Base-by-base conservation (phyloP, 129 eudicot genomes). In the Kitagawia praeruptora region DNA sequence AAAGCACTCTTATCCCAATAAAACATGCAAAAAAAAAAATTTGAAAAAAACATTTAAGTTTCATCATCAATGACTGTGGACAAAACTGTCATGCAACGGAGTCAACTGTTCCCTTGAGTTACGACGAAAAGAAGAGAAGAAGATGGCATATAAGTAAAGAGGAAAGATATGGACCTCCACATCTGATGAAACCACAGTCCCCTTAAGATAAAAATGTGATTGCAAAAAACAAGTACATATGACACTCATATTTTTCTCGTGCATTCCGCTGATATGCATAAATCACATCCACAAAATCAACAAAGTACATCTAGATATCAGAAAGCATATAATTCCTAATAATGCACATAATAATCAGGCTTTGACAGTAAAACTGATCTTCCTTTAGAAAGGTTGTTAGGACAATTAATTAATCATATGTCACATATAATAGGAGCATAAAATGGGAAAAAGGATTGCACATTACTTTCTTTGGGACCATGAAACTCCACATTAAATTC, bases 381-480 rank as follows among this genome's bases (percentile, higher is more conserved):
- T n/a, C 51, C 27, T 27, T 9, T 6, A 44, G 41, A 25, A 16
- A 31, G 23, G 27, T 14, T 13, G 27, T 77, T 38, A n/a, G 64
- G 37, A n/a, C 13, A 49, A 28, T 39, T 53, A 74, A 63, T 39
- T 31, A 74, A 63, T 39, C 23, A 80, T 8, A 51, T 63, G 39
- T 37, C 25, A 79, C 51, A 31, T 79, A 39, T 9, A 37, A 79
- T 41, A 61, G 70, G 61, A 16, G 39, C 41, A 51, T 44, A 39
- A 25, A n/a, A 79, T 78, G 27, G 28, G 12, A 71, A 39, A 7
- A 34, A 31, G 18, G 51, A 45, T 15, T 47, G 70, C 45, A 41
- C 31, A 80, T 88, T 94, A 94, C 98, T 94, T 83, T 92, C 97
- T 90, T 94, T 94, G 61, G 97, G 98, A 54, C 98, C 98, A 81